These are phyloP conservation scores for Coffea eugenioides DNA, from an alignment of 257 asterid species.

Conservation along the genomic window DNA sequence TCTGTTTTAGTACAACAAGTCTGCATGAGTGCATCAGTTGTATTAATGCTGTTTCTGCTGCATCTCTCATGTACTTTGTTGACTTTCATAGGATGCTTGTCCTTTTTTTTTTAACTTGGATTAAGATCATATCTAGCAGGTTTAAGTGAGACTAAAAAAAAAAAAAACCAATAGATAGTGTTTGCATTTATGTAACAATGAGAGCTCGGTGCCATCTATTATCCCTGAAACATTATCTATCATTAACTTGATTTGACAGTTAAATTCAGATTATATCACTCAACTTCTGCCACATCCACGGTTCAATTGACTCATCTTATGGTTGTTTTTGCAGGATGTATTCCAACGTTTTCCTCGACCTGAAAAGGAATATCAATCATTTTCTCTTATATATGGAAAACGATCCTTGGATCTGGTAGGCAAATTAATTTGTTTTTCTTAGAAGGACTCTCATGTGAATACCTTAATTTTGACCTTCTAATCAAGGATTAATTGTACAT, in stretches of 20 bases:
- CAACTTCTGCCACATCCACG: background rate
- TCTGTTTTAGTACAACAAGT: background rate
- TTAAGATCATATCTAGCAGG: background rate
- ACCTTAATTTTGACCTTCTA: background rate
- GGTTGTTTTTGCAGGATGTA: slow-evolving; percentile 10
- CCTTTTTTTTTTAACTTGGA: background rate
- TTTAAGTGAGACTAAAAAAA: background rate
- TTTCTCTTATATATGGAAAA: slow-evolving; percentile 64
- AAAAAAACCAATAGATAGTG: background rate
- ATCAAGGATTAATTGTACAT: background rate
- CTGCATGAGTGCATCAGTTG: background rate
- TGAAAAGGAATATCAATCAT: slow-evolving; percentile 79
- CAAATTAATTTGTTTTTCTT: background rate
- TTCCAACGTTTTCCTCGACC: slow-evolving; percentile 76
- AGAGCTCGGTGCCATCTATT: background rate
- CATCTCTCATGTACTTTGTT: background rate
- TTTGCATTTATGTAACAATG: background rate
- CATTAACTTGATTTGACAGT: background rate
- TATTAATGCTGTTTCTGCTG: background rate
- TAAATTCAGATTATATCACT: background rate
- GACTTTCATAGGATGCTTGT: background rate
- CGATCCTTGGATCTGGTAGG: slow-evolving; percentile 72
- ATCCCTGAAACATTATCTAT: background rate
- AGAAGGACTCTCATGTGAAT: background rate
- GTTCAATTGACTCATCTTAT: background rate